phyloP scores from a whole-genome alignment of 129 eudicot genomes.

The Artemisia annua region DNA sequence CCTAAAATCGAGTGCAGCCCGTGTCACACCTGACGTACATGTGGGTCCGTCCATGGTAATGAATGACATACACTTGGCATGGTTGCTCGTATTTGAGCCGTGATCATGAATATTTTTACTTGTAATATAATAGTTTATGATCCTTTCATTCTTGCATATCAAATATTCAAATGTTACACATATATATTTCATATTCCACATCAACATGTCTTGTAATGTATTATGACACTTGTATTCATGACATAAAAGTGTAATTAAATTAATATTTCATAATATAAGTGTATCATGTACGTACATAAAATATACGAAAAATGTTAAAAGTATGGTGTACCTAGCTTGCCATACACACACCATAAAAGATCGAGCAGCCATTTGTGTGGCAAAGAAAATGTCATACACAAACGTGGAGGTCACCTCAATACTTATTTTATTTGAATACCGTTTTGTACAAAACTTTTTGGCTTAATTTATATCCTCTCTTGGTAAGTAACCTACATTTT shows the following conservation, averaged over 20 bases:
- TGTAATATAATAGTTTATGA: too few relatives aligned
- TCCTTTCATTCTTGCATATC: too few relatives aligned
- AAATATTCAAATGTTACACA: not conserved
- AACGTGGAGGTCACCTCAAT: constrained; percentile 37
- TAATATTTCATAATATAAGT: not conserved
- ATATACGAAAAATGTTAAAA: constrained; percentile 8
- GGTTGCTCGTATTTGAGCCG: too few relatives aligned
- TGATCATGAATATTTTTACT: too few relatives aligned
- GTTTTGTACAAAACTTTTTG: constrained; percentile 1
- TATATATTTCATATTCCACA: not conserved
- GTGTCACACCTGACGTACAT: too few relatives aligned
- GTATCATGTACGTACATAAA: too few relatives aligned
- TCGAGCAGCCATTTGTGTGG: constrained; percentile 1
- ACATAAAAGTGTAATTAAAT: not conserved
- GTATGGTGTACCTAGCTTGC: constrained; percentile 28
- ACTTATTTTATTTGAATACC: not conserved
- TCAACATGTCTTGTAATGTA: not conserved
- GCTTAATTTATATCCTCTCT: not conserved
- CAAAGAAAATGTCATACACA: constrained; percentile 25
- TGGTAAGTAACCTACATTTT: constrained; percentile 34
- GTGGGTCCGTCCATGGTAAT: too few relatives aligned
- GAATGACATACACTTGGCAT: too few relatives aligned
- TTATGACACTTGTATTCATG: not conserved
- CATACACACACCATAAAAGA: constrained; percentile 3
- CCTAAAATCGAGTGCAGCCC: too few relatives aligned